Base-by-base conservation (phyloP, 2,329 filamentous ascomycete species). In the Sporothrix sp. region DNA sequence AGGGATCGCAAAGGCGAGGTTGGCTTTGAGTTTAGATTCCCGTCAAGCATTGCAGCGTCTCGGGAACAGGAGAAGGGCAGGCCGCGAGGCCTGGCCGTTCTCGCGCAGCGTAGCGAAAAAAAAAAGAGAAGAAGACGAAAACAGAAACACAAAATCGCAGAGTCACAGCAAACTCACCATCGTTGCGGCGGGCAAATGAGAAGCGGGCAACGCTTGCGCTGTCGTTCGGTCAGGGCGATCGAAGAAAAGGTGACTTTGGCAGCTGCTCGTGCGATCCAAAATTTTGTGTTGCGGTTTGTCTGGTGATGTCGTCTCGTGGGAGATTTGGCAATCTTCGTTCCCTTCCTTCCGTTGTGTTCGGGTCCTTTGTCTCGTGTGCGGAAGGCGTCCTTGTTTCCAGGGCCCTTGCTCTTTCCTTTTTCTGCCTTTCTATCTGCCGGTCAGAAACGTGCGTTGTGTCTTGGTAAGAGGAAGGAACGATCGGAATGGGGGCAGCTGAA, bases 11-110 rank as follows among this genome's bases (percentile, higher is more conserved):
- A 27, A 21, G 20, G 61, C 57, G 60, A 67, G 66, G 65, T 51
- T 40, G 52, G 32, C 52, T 52, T 54, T 16, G 18, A 37, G 57
- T 68, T 71, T 69, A 70, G 67, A 69, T 66, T 67, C 63, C 59
- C 58, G 42, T 38, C 14, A 48, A 39, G 27, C 35, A 47, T 43
- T 44, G n/a, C n/a, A n/a, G n/a, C 20, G 23, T 18, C 11, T n/a
- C n/a, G n/a, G n/a, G n/a, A n/a, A n/a, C n/a, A n/a, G n/a, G n/a
- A n/a, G n/a, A n/a, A n/a, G n/a, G n/a, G n/a, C n/a, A n/a, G n/a
- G n/a, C n/a, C n/a, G n/a, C n/a, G n/a, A n/a, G n/a, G n/a, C n/a
- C n/a, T n/a, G n/a, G n/a, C n/a, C 27, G 18, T 35, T 7, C 21
- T 16, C 23, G n/a, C 21, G 38, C 38, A 16, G 18, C 10, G 16